Conservation (phyloP, 495 filamentous ascomycete genomes). For the Aspergillus panamensis region DNA sequence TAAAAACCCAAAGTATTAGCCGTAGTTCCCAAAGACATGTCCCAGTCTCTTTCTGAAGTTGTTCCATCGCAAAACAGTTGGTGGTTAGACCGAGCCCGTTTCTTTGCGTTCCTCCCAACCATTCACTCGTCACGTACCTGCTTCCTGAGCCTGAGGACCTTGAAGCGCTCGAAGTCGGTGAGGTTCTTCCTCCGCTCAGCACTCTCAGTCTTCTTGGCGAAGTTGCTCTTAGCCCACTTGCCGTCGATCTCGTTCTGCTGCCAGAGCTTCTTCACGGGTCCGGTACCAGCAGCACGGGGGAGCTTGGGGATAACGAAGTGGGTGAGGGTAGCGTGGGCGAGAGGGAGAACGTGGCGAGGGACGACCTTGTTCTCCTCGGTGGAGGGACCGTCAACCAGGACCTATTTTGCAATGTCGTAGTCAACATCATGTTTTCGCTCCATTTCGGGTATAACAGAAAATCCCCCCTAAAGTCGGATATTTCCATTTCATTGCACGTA, state of each 20-base stretch:
- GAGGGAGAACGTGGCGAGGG: slow-evolving; percentile 75
- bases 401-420: slow-evolving; percentile 51
- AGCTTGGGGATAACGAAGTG: slow-evolving; percentile 84
- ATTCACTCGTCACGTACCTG: slow-evolving; percentile 57
- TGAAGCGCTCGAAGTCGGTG: slow-evolving; percentile 99
- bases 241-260: slow-evolving; percentile 79
- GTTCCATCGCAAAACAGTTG: slow-evolving; percentile 4
- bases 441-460: background rate
- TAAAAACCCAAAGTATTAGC: slow-evolving; percentile 18
- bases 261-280: slow-evolving; percentile 79
- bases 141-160: slow-evolving; percentile 96
- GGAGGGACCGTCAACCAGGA: slow-evolving; percentile 90
- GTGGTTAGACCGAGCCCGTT: background rate
- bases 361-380: slow-evolving; percentile 68
- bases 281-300: slow-evolving; percentile 79
- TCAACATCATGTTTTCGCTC: slow-evolving; percentile 34
- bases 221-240: slow-evolving; percentile 84
- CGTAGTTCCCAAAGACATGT: background rate
- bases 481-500: background rate
- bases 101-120: background rate
- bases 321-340: slow-evolving; percentile 82
- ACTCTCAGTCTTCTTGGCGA: slow-evolving; percentile 83
- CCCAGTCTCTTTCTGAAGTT: background rate
- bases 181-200: slow-evolving; percentile 81
- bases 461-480: slow-evolving; percentile 2